Evolutionary conservation across 2,329 filamentous ascomycete species (phyloP), one percentile per base, ranked within the genome.

Genomic region (Fusarium beomiforme): DNA sequence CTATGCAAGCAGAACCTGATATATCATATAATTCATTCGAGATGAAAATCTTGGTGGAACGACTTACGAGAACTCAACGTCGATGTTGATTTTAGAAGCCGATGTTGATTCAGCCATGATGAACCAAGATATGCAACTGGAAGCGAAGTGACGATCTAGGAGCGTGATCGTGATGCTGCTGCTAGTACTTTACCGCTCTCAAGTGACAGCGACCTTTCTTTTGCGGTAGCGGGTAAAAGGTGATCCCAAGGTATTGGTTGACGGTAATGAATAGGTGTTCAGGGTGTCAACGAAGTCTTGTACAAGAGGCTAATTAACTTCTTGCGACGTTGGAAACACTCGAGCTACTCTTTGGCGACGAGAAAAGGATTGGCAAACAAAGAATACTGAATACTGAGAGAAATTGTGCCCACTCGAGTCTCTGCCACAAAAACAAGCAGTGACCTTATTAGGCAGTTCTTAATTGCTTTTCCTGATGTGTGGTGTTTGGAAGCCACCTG

Each of bases 41-140:
- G 55, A 59, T 54, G 67, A 55, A 57, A 33, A 59, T 65, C 23
- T 50, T 51, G 46, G 37, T 62, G 67, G 72, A 69, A 61, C 47
- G 47, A 81, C 84, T 78, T 78, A 85, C 84, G 83, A 86, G 77
- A 96, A 95, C 79, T 96, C 93, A 31, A 96, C 89, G 8, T 87
- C 88, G 71, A 95, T 86, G 24, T 86, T 79, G 53, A 93, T 82
- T 13, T 79, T 79, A 36, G 79, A 72, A 76, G 57, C 41, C 54
- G 63, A 61, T 36, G 51, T 62, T 8, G 56, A 44, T 41, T 69
- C 65, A 58, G 58, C 64, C 72, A 76, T 76, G 59, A 39, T 24
- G 64, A 56, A 43, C 19, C 19, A 21, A 37, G 31, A 37, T 51
- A 50, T 61, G 17, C 42, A 65, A 64, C 41, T 43, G 43, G 62